Evolutionary conservation across 2,329 filamentous ascomycete species (phyloP), one percentile per base, ranked within the genome.

Genomic region (Bipolaris victoriae): DNA sequence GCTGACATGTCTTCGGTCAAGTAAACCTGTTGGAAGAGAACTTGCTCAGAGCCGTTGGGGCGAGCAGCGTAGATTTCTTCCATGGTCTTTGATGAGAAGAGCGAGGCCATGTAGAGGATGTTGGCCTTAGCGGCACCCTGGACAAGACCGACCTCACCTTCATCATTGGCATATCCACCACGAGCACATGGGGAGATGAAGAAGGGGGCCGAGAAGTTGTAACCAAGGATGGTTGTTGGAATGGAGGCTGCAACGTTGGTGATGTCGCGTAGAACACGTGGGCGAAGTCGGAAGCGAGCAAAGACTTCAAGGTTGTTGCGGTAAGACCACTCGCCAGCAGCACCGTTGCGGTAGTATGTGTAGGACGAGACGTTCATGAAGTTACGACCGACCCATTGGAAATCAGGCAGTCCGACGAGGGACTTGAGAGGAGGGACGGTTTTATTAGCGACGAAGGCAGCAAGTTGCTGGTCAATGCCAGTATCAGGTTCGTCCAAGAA

Each of bases 311-410:
- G 77, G 71, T 86, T 86, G 70, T 84, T 84, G 47, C 83, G 78
- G 72, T 84, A 85, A 1, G 78, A 75, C 79, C 80, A 85, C 72
- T 85, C 83, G 57, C 82, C 83, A 3, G 78, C 82, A 3, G 82
- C 83, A 18, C 82, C 83, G 61, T 83, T 84, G 57, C 82, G 80
- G 73, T 85, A 85, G 71, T 84, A 85, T n/a, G 82, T 83, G 71
- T 82, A 85, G 65, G 82, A 79, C 20, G 72, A 65, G 11, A 63
- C 58, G 55, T 81, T 79, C 64, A 85, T 77, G 62, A 80, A 79
- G 49, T 79, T 77, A 52, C 81, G 75, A 20, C 83, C 83, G 3
- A 80, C 80, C 71, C 77, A 83, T 39, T 85, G 81, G 62, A 85
- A 86, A 72, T 85, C 83, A 1, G 79, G 81, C 6, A 86, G 73